Evolutionary conservation across 2,329 filamentous ascomycete species (phyloP), one percentile per base, ranked within the genome.

Genomic region (Pestalotiopsis sp.): DNA sequence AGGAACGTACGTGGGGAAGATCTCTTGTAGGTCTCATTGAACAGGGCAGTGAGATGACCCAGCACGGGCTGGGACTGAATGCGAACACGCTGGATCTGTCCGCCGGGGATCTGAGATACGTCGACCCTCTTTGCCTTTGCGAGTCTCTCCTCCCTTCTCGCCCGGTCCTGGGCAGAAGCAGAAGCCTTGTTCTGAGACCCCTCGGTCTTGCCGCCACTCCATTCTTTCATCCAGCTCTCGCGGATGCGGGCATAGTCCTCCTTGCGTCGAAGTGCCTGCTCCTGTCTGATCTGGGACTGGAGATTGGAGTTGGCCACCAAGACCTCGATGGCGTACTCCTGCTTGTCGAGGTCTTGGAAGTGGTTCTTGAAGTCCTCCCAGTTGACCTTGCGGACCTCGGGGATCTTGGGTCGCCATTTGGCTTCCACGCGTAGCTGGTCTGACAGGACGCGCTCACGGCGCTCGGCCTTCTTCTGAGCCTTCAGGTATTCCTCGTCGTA

Each of bases 341-440:
- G 77, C 69, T 81, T 75, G 1, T 80, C 75, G 9, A 62, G 17
- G 12, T 74, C 75, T 13, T 79, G 73, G 70, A 80, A 82, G 66
- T 80, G 76, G 70, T 84, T 84, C 73, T 83, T 84, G 75, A 82
- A 84, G 71, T 80, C 77, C 70, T 82, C 81, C 67, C 82, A 83
- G 73, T 81, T 80, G 66, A 81, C 77, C 69, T 78, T 81, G 63
- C 80, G 77, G n/a, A 81, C 79, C 31, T 78, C 76, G 1, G 80
- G 79, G 23, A 84, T 79, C 79, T 82, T 82, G 68, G 79, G 73
- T 0, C 79, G 79, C 80, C 80, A 82, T 69, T 82, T 82, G 64
- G 80, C 74, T 13, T 76, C 78, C 12, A 71, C 74, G 41, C 80
- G 78, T 27, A 77, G 78, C 11, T 73, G 76, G 57, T 81, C 77